Evolutionary conservation across 2,329 filamentous ascomycete genomes (phyloP).

Genomic region (Colletotrichum limetticola): DNA sequence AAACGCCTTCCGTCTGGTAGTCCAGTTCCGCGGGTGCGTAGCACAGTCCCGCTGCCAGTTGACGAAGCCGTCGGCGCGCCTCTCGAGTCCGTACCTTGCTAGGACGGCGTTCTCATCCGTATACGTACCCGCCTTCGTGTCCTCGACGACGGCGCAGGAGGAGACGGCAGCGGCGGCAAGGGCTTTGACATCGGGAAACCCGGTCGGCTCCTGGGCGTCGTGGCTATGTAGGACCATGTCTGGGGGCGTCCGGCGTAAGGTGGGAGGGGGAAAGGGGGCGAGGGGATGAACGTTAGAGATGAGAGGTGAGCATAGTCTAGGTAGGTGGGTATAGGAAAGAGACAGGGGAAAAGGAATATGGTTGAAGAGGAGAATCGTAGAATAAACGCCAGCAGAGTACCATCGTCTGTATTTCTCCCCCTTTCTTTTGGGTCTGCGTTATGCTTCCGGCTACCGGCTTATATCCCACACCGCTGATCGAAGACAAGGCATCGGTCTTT

Average conservation of each 20-base stretch:
- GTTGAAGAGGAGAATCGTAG: neutral
- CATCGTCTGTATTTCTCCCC: neutral
- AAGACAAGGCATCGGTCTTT: neutral
- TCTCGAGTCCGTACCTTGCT: conserved; percentile 21
- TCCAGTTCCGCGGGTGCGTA: conserved; percentile 37
- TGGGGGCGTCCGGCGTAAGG: neutral
- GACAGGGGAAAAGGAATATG: neutral
- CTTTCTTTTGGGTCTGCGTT: neutral
- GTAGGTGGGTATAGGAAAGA: neutral
- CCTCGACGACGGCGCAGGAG: neutral
- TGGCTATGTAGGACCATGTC: neutral
- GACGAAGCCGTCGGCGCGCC: conserved; percentile 19
- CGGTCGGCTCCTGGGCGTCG: neutral
- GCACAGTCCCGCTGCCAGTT: conserved; percentile 24
- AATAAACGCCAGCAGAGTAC: neutral
- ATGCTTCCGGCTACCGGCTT: neutral
- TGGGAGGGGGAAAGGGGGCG: neutral
- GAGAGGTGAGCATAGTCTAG: neutral
- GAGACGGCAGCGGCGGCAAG: too few relatives aligned
- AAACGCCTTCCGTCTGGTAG: conserved; percentile 34
- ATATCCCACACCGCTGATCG: conserved; percentile 9
- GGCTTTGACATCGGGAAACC: neutral
- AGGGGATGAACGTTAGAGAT: too few relatives aligned
- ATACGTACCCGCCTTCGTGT: neutral
- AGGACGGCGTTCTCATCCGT: conserved; percentile 6